Evolutionary conservation across 768 basidiomycete species (phyloP), one percentile per base, ranked within the genome.

Genomic region (Scleroderma citrinum): DNA sequence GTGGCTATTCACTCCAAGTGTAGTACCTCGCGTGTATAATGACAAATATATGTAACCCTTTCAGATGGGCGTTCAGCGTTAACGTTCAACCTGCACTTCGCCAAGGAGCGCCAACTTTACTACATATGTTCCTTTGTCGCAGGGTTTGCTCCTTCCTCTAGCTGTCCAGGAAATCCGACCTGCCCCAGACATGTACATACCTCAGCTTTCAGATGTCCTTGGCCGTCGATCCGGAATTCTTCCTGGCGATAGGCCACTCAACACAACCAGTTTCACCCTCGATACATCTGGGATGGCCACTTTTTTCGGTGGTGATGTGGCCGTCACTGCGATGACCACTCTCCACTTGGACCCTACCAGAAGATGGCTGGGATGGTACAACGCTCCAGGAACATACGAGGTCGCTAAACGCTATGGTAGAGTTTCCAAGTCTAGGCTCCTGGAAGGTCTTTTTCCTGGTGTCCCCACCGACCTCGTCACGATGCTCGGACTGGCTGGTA

Each of bases 401-500:
- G 40, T 41, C 12, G 40, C 40, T 10, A 41, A 21, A 41, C 40
- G 40, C 23, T 41, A 41, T 16, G 40, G 40, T 12, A 41, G 40
- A 41, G 40, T 41, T 41, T 11, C 21, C 40, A 24, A 41, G 10
- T 41, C 40, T 26, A 12, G 16, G 21, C 14, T 41, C 23, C 40
- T 41, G 21, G 23, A 41, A 24, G 40, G 40, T 41, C 40, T 41
- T 3, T 41, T 41, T 16, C 21, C 40, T 24, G 40, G 40, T 12
- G 23, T 41, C 6, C 40, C 40, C 4, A 41, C 40, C 21, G 40
- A 58, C 23, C 56, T 55, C 20, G 46, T 46, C 17, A 40, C 42
- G 20, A 36, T 58, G 7, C 50, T 60, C 12, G 54, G 49, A 29
- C 30, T 58, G 37, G 54, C 44, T 24, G 59, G 57, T 5, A 37